Base-by-base conservation (phyloP, 1,139 yeast genomes). In the Yamadazyma atlantica region DNA sequence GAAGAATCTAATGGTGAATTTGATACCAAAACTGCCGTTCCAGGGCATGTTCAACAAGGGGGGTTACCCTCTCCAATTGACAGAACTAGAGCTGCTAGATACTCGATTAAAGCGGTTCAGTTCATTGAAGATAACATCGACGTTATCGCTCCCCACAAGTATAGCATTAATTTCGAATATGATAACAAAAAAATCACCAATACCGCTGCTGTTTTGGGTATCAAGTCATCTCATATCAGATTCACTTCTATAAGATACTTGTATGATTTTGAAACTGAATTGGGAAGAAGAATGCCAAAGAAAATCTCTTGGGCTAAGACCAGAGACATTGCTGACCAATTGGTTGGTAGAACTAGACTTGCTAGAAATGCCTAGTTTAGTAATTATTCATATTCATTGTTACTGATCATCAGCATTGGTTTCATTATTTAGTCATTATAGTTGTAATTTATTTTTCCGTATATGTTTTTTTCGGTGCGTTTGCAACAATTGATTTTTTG, bases 1-100 rank as follows among this genome's bases (percentile, higher is more conserved):
- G 85, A 80, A 48, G 79, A 78, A 50, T 81, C 85, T 7, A 64
- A 72, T 12, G 85, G 85, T 19, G 71, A 79, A 54, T 85, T 80
- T 51, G 92, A 84, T 53, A 80, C 87, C 25, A 77, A 84, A 55
- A 79, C 89, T 5, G 92, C 92, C 3, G 70, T 82, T 42, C 92
- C 92, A 30, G 92, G 94, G 21, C 92, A 85, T 55, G 89, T 89
- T 37, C 98, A 92, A 71, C 98, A 92, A 65, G 98, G 98, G 62
- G 96, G 95, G 42, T 78, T 82, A 38, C 98, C 98, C 29, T 85
- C 97, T 3, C 88, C 97, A 6, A 86, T 89, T 63, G 98, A 92
- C 62, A 81, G 97, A 64, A 85, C 90, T 15, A 78, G 92, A 46
- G 96, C 96, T 12, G 85, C 95, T 11, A 78, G 97, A 59, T 83